Base-by-base conservation (phyloP, 768 basidiomycete genomes). In the Termitomyces sp. region DNA sequence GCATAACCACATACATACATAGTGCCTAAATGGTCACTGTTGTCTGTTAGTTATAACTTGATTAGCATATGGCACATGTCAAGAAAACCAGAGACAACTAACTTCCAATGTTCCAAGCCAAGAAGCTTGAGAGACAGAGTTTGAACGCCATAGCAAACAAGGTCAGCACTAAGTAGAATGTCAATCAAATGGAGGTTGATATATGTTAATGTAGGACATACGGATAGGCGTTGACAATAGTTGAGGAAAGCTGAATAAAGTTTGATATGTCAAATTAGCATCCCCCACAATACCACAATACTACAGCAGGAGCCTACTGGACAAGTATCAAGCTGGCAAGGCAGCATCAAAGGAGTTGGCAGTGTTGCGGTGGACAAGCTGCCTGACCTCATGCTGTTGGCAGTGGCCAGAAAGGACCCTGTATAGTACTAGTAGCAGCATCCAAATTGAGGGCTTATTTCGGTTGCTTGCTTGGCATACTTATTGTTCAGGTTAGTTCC, bases 331-430 rank as follows among this genome's bases (percentile, higher is more conserved):
- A 75, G 79, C 56, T 81, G 71, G 66, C 77, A 80, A 7, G 74
- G 67, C 6, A 57, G 44, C 1, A 62, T 68, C 17, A 76, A 62
- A 8, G 66, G 57, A 7, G 62, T 63, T 0, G 78, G 72, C 8
- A n/a, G n/a, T n/a, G 72, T 59, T 7, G 66, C 64, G 16, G 68
- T 70, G 14, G 64, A 66, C 3, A 74, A 75, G 11, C 75, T 75
- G 5, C 78, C 79, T 11, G 77, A 78, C 55, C 70, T n/a, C n/a
- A n/a, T 59, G 62, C 79, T 72, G 23, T 68, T 63, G n/a, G 79
- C 74, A 1, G 79, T 77, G 7, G 72, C n/a, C 70, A 25, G 77
- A 79, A 5, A 81, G 66, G 19, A 81, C 64, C 75, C 77, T 79
- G 44, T 8, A 35, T 45, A 4, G 9, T 45, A 54, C n/a, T 46